Conservation (phyloP, 1,284 basidiomycete genomes). For the Pseudozyma tsukubaensis region DNA sequence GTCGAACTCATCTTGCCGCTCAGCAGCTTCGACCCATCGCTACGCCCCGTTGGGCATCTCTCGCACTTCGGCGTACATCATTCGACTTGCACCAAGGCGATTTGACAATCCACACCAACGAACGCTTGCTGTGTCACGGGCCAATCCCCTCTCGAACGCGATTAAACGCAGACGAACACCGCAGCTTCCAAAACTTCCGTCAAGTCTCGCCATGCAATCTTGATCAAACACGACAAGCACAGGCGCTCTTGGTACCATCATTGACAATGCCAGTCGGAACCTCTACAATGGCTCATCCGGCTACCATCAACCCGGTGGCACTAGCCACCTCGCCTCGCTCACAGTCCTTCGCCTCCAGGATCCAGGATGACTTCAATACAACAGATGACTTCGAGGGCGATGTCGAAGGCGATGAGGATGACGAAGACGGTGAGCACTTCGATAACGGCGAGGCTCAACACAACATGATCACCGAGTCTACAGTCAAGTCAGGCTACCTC, state of each 20-base stretch:
- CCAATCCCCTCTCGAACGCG: too few relatives aligned
- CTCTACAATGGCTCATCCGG: constrained; percentile 3
- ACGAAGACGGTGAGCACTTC: constrained; percentile 81
- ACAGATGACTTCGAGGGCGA: constrained; percentile 36
- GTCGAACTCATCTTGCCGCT: not conserved
- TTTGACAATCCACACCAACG: too few relatives aligned
- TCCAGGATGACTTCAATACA: constrained; percentile 2
- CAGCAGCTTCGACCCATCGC: not conserved
- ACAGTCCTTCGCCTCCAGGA: constrained; percentile 1
- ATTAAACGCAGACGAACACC: too few relatives aligned
- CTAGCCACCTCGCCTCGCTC: constrained; percentile 6
- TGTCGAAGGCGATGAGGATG: constrained; percentile 71
- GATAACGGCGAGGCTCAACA: constrained; percentile 71
- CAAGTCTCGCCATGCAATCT: not conserved
- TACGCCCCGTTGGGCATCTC: not conserved
- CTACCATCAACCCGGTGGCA: constrained; percentile 10
- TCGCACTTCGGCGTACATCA: not conserved
- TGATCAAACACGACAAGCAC: not conserved
- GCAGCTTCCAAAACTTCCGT: too few relatives aligned
- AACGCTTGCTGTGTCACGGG: too few relatives aligned
- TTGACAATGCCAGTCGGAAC: constrained; percentile 1
- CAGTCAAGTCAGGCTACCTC: constrained; percentile 89
- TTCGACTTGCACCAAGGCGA: too few relatives aligned
- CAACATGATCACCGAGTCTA: constrained; percentile 74
- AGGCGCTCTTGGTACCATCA: not conserved